phyloP scores from a whole-genome alignment of 805 yeast species.

The Zygotorulaspora florentina region DNA sequence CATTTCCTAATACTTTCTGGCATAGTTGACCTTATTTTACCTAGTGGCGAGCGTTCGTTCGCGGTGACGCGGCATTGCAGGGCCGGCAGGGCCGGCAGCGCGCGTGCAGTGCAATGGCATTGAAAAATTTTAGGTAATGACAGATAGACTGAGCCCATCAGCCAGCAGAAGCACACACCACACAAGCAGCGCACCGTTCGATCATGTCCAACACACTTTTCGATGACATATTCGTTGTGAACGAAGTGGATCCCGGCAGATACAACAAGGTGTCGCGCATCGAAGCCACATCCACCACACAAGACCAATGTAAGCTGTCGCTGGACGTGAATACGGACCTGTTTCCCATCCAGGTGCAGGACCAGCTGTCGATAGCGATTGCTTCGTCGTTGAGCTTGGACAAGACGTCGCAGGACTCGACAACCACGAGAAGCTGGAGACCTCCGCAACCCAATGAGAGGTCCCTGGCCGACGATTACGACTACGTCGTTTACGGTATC shows the following conservation, averaged over 20 bases:
- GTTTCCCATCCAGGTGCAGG: constrained; percentile 75
- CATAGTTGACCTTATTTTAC: too few species aligned
- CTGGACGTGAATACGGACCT: constrained; percentile 88
- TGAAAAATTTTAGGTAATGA: too few species aligned
- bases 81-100: too few species aligned
- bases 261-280: constrained; percentile 90
- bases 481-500: constrained; percentile 97
- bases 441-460: constrained; percentile 76
- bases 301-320: constrained; percentile 66
- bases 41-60: too few species aligned
- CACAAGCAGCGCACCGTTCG: neutral
- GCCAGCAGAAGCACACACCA: neutral
- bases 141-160: too few species aligned
- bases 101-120: too few species aligned
- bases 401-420: constrained; percentile 40
- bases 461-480: constrained; percentile 92
- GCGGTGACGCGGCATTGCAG: too few species aligned
- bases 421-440: constrained; percentile 39
- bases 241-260: constrained; percentile 79
- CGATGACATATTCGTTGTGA: constrained; percentile 87
- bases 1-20: too few species aligned
- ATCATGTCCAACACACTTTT: constrained; percentile 71
- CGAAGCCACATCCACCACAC: constrained; percentile 79
- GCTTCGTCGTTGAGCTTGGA: constrained; percentile 64
- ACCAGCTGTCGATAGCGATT: constrained; percentile 77